phyloP scores from a whole-genome alignment of 768 basidiomycete species.

The Plicaturopsis crispa region DNA sequence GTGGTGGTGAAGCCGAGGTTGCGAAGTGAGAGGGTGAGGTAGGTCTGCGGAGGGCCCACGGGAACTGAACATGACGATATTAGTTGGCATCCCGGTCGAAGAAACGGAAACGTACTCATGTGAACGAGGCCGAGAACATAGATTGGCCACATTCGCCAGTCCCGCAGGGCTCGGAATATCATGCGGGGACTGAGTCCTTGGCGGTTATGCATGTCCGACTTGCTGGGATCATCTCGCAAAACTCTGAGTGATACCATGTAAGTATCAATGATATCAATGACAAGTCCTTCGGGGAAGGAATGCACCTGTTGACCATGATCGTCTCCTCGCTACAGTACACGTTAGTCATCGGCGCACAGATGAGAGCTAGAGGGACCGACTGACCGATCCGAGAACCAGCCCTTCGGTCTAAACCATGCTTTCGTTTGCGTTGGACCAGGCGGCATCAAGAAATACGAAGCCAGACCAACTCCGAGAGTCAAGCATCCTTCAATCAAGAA shows the following conservation, averaged over 20 bases:
- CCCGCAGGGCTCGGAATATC: constrained; percentile 43
- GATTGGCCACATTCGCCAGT: constrained; percentile 62
- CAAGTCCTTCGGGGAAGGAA: background rate
- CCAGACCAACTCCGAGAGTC: constrained; percentile 41
- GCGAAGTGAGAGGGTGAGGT: constrained; percentile 56
- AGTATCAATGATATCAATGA: background rate
- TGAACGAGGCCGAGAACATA: constrained; percentile 50
- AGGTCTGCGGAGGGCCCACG: constrained; percentile 48
- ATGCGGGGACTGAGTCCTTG: constrained; percentile 43
- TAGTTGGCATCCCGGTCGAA: background rate
- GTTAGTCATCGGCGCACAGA: background rate
- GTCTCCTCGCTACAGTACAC: constrained; percentile 40
- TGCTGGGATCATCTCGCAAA: constrained; percentile 58
- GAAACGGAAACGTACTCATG: constrained; percentile 30
- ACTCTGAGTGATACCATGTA: constrained; percentile 22
- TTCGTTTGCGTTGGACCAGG: constrained; percentile 60
- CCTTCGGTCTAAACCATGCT: constrained; percentile 49
- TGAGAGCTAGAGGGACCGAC: constrained; percentile 6
- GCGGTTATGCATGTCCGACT: constrained; percentile 68
- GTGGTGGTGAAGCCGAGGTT: constrained; percentile 59
- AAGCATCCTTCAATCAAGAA: constrained; percentile 48
- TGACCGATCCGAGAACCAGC: constrained; percentile 58
- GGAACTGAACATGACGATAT: constrained; percentile 33
- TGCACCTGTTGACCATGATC: constrained; percentile 52
- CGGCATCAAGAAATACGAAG: constrained; percentile 52